Conservation (phyloP, 2,329 filamentous ascomycete genomes). For the Aspergillus intermedius region DNA sequence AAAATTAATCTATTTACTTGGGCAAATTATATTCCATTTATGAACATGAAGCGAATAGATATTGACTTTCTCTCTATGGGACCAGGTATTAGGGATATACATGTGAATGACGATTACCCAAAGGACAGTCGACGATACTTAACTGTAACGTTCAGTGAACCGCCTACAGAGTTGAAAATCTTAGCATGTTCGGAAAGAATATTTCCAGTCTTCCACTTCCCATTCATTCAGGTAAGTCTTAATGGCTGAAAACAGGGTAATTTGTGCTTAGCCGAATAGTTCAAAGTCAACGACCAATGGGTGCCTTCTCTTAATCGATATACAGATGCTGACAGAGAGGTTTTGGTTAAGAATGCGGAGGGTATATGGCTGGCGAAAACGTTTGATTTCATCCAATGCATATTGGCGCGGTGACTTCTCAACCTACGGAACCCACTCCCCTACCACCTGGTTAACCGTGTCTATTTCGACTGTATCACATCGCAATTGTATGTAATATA, state of each 20-base stretch:
- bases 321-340: background rate
- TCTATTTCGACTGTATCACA: no score
- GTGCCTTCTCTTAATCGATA: background rate
- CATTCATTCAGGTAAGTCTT: no score
- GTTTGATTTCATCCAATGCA: slow-evolving; percentile 4
- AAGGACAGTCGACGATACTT: background rate
- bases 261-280: no score
- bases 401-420: slow-evolving; percentile 1
- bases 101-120: background rate
- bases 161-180: background rate
- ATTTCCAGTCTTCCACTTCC: no score
- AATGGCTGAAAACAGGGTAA: no score
- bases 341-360: slow-evolving; percentile 9
- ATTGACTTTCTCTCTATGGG: background rate
- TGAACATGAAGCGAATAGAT: slow-evolving; percentile 6
- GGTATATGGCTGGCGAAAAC: slow-evolving; percentile 8
- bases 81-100: background rate
- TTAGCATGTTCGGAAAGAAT: background rate
- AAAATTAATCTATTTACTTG: slow-evolving; percentile 7
- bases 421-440: background rate
- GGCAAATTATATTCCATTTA: slow-evolving; percentile 9
- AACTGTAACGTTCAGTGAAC: background rate
- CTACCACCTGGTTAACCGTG: no score
- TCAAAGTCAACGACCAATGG: background rate
- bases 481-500: no score